These are phyloP conservation scores for Cercospora sesami DNA, from an alignment of 2,329 filamentous ascomycete species.

Conservation along the genomic window DNA sequence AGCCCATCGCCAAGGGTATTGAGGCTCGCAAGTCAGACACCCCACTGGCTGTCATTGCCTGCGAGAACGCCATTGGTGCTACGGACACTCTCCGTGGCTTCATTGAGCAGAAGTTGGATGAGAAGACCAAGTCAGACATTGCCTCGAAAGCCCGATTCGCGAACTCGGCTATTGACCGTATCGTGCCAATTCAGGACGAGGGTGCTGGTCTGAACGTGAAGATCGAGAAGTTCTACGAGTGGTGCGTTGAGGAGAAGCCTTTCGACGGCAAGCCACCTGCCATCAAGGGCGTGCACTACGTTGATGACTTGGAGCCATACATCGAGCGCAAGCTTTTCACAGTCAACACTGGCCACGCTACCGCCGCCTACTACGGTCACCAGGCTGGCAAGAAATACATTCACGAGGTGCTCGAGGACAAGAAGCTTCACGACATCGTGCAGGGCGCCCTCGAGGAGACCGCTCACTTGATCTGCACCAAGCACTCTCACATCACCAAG, in stretches of 20 bases:
- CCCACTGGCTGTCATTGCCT: constrained; percentile 89
- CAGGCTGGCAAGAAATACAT: constrained; percentile 82
- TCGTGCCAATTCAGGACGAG: constrained; percentile 85
- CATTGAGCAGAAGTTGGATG: constrained; percentile 70
- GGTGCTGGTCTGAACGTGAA: constrained; percentile 83
- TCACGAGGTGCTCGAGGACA: constrained; percentile 81
- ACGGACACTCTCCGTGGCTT: constrained; percentile 81
- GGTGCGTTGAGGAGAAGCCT: constrained; percentile 88
- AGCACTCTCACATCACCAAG: constrained; percentile 70
- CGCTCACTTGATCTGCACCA: constrained; percentile 77
- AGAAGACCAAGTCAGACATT: constrained; percentile 67
- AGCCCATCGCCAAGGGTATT: constrained; percentile 92
- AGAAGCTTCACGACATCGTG: constrained; percentile 76
- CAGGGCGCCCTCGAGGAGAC: constrained; percentile 81
- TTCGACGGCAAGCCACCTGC: constrained; percentile 69
- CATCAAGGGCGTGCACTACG: constrained; percentile 90
- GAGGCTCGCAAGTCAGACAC: constrained; percentile 66
- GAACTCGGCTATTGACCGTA: constrained; percentile 97
- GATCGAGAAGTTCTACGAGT: constrained; percentile 98
- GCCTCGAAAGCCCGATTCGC: constrained; percentile 79
- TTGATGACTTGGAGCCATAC: constrained; percentile 85
- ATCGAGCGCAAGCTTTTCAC: constrained; percentile 99
- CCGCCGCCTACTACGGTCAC: constrained; percentile 93
- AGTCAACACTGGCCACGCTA: constrained; percentile 97
- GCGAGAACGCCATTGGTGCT: constrained; percentile 95